Base-by-base conservation (phyloP, 306 rosid species). In the Cajanus cajan region DNA sequence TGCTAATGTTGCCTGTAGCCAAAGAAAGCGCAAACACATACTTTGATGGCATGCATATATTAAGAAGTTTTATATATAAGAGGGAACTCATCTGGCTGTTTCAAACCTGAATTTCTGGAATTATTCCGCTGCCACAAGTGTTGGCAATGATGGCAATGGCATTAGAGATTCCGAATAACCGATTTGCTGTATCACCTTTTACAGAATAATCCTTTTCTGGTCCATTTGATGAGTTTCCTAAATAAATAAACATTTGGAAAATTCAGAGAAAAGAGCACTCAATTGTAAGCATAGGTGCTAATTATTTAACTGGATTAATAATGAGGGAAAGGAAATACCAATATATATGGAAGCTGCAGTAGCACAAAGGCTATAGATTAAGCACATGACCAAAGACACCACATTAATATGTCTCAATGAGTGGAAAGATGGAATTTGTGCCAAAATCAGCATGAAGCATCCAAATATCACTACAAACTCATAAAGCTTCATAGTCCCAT, bases 401-500 rank as follows among this genome's bases (percentile, higher is more conserved):
- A 55, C 2, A 22, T 55, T 55, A 55, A 55, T 22, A 15, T 55
- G 63, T 55, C 63, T 21, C 15, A 55, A 55, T 22, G 63, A 55
- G 63, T 55, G 59, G 34, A 55, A 55, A 21, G 63, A 55, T 55
- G 63, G 63, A 1, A 55, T 55, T 55, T 55, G 63, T 21, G 63
- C 63, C 63, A 55, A 22, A 55, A 55, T 55, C 14, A 55, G 63
- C 63, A 55, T 22, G 15, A 55, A 22, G 63, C 34, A 55, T 21
- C 63, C 63, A 55, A 55, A 55, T 55, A 55, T 55, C 63, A 55
- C 63, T 55, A 55, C n/a, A 55, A 55, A 55, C 34, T 55, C 63
- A 55, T 55, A 55, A 55, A 55, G 63, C 34, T 55, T 55, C 63
- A 55, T 55, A 21, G 63, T 55, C 31, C 63, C 63, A 22, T 55